These are phyloP conservation scores for Paracoccidioides lutzii DNA, from an alignment of 2,329 filamentous ascomycete species.

Conservation along the genomic window DNA sequence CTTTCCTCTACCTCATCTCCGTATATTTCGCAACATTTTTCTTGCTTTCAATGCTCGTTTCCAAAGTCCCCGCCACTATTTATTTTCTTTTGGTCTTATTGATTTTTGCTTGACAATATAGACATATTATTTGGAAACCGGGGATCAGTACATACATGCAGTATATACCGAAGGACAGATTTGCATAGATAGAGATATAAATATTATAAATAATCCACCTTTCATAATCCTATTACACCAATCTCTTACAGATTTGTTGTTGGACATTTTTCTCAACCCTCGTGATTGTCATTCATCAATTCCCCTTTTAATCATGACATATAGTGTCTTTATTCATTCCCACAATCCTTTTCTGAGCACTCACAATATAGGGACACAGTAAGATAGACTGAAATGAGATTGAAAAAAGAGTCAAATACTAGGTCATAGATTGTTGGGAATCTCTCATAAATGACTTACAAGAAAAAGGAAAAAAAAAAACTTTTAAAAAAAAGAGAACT, in stretches of 20 bases:
- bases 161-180: not conserved
- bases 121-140: not conserved
- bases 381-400: too few species aligned
- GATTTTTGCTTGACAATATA: not conserved
- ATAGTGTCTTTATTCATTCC: too few species aligned
- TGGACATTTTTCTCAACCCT: not conserved
- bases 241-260: not conserved
- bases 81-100: not conserved
- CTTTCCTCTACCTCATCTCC: not conserved
- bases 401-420: too few species aligned
- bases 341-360: too few species aligned
- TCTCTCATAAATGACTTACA: not conserved
- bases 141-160: not conserved
- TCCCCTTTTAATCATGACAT: too few species aligned
- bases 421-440: too few species aligned
- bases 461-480: not conserved
- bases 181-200: not conserved
- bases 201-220: not conserved
- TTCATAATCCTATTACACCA: not conserved
- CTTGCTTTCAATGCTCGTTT: not conserved
- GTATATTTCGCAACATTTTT: not conserved
- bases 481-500: too few species aligned
- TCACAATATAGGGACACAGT: too few species aligned
- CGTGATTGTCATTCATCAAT: not conserved
- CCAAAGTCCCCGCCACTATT: not conserved